Conservation (phyloP, 2,329 filamentous ascomycete species). For the Diplocarpon rosae region DNA sequence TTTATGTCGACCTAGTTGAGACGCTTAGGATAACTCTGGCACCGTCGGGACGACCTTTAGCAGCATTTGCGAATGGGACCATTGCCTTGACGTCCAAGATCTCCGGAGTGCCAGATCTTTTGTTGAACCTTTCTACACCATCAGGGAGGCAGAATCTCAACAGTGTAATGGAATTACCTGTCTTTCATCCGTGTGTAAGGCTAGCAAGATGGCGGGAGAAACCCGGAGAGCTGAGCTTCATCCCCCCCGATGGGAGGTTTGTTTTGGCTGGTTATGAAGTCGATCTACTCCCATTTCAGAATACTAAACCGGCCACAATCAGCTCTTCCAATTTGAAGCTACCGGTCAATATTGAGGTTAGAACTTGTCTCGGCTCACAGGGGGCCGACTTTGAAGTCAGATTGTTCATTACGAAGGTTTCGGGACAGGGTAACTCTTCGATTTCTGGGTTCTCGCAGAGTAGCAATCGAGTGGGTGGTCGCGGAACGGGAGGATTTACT, state of each 20-base stretch:
- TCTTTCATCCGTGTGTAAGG: constrained; percentile 92
- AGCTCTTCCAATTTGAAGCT: constrained; percentile 57
- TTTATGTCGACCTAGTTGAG: constrained; percentile 94
- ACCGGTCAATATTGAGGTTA: constrained; percentile 72
- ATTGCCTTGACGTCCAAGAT: constrained; percentile 94
- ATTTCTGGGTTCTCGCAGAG: constrained; percentile 30
- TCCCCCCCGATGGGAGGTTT: constrained; percentile 90
- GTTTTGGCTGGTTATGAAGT: constrained; percentile 91
- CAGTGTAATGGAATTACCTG: constrained; percentile 71
- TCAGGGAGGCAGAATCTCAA: constrained; percentile 69
- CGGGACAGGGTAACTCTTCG: constrained; percentile 34
- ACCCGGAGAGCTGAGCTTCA: constrained; percentile 86
- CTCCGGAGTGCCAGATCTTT: constrained; percentile 85
- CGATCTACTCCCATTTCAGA: constrained; percentile 67
- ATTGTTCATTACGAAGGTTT: constrained; percentile 57
- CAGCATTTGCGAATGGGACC: constrained; percentile 80
- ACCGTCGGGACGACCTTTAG: constrained; percentile 76
- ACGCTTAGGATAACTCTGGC: constrained; percentile 79
- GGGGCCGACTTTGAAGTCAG: constrained; percentile 86
- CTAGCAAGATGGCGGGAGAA: constrained; percentile 81
- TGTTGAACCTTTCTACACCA: constrained; percentile 67
- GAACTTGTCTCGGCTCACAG: constrained; percentile 61
- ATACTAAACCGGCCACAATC: constrained; percentile 42
- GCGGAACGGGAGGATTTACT: constrained; percentile 37
- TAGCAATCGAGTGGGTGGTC: constrained; percentile 30